Percentiles rank a stretch among this genome's conserved stretches.
These are phyloP conservation scores for Oryza meyeriana DNA, from an alignment of 176 grass and related monocot species.

Conservation along the genomic window DNA sequence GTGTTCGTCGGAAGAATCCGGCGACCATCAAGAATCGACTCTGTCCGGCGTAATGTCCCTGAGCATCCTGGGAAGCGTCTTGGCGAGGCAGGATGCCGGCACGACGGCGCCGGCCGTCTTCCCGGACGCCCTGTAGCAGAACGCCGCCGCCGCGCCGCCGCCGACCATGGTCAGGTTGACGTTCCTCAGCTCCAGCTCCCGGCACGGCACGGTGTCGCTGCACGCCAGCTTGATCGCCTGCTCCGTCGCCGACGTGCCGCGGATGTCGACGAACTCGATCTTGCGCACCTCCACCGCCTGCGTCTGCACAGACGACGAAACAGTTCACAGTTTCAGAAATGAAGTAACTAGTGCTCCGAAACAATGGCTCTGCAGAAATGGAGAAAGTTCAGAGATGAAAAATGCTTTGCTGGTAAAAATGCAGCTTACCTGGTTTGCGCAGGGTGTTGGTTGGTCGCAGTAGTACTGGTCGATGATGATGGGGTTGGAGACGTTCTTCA, in stretches of 20 bases:
- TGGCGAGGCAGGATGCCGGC: slow-evolving; percentile 55
- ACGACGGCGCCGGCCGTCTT: slow-evolving; percentile 29
- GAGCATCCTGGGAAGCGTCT: background rate
- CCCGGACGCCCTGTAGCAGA: slow-evolving; percentile 56
- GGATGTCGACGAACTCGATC: slow-evolving; percentile 48
- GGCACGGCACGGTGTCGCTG: slow-evolving; percentile 64
- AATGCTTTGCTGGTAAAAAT: no score
- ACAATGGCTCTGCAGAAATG: background rate
- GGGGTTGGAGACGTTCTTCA: slow-evolving; percentile 80
- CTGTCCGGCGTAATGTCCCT: background rate
- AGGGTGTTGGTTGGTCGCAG: slow-evolving; percentile 55
- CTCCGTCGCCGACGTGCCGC: slow-evolving; percentile 60
- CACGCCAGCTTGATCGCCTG: slow-evolving; percentile 53
- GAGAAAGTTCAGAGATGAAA: background rate
- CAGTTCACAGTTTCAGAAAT: background rate
- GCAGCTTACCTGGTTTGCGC: slow-evolving; percentile 54
- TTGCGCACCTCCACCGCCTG: slow-evolving; percentile 52
- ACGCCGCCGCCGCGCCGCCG: slow-evolving; percentile 34
- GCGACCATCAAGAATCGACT: background rate
- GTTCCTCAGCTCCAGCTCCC: slow-evolving; percentile 42
- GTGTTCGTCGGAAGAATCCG: background rate
- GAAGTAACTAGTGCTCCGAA: background rate
- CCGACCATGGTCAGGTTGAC: slow-evolving; percentile 49
- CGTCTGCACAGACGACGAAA: slow-evolving; percentile 26
- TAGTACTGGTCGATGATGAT: slow-evolving; percentile 83